Base-by-base conservation (phyloP, 164 flowering plant genomes). In the Pachysandra terminalis region DNA sequence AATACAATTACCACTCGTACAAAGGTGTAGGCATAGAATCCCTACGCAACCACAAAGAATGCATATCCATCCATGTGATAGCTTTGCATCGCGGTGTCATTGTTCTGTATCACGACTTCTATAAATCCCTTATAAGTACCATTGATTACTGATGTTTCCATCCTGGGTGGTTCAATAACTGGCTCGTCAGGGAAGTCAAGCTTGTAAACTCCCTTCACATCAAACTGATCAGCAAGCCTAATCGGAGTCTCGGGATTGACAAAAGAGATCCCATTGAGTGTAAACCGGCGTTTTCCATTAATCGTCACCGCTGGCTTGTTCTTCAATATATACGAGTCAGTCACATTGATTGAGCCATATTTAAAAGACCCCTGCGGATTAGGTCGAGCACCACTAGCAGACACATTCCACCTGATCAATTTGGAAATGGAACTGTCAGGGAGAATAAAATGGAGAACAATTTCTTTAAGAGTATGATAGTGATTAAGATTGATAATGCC, bases 331-430 rank as follows among this genome's bases (percentile, higher is more conserved):
- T 83, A 85, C 21, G 74, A 58, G 15, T 85, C 75, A 2, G 92
- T 87, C 8, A 89, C 83, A 67, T 87, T 83, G 56, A 91, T 91
- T 22, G 53, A 48, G 35, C 97, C 95, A 68, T 89, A 91, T 68
- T 74, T 87, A 59, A 78, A 91, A 27, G 95, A 89, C 0, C 97
- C 97, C 68, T 90, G 97, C 9, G 97, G 92, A 66, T 90, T 90
- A 35, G 97, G 94, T 5, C 97, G 88, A 73, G 94, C 92, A 66
- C 86, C 97, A 79, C 94, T 83, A 14, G 94, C 92, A 67, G 87
- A 65, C 5, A 70, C 82, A 71, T 90, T 87, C 79, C 66, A 77
- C 81, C 93, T 88, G 72, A 49, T n/a, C 48, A 28, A 71, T 60
- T 17, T 14, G 21, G n/a, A 51, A 52, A 64, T 6, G 24, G 26